Evolutionary conservation across 2,329 filamentous ascomycete genomes (phyloP).

Genomic region (Xylaria sp.): DNA sequence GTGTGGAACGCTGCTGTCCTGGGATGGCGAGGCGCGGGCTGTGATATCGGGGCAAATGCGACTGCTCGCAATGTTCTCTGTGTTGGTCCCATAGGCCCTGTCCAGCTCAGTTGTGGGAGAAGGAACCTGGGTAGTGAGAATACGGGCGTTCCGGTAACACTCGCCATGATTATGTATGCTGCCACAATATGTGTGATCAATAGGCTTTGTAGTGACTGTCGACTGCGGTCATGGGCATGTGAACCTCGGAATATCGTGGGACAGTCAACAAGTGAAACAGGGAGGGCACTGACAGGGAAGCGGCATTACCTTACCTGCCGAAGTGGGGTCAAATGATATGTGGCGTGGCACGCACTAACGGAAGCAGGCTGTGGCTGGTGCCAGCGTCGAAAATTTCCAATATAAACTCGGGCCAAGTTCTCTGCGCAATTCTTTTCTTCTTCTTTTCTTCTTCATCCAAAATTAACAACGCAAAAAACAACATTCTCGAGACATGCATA

Average conservation of each 20-base stretch:
- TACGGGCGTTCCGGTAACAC: slow-evolving; percentile 36
- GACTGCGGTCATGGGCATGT: slow-evolving; percentile 1
- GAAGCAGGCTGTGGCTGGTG: slow-evolving; percentile 23
- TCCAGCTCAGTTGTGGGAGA: slow-evolving; percentile 62
- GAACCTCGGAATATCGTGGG: slow-evolving; percentile 3
- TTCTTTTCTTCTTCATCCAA: slow-evolving; percentile 44
- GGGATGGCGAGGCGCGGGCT: slow-evolving; percentile 26
- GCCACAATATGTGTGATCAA: not conserved
- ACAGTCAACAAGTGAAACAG: too few relatives aligned
- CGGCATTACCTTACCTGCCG: too few relatives aligned
- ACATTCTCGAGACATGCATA: slow-evolving; percentile 52
- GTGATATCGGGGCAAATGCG: slow-evolving; percentile 33
- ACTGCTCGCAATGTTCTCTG: slow-evolving; percentile 38
- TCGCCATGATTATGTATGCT: slow-evolving; percentile 35
- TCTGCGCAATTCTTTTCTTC: slow-evolving; percentile 29
- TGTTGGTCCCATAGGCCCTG: slow-evolving; percentile 40
- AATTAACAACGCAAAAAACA: slow-evolving; percentile 55
- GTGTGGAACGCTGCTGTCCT: slow-evolving; percentile 37
- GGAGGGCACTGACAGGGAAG: too few relatives aligned
- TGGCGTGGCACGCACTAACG: not conserved
- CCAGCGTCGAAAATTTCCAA: slow-evolving; percentile 7
- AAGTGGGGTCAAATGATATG: not conserved
- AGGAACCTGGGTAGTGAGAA: slow-evolving; percentile 59
- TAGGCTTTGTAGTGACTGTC: not conserved
- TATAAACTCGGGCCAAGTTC: slow-evolving; percentile 22